Percentiles rank a stretch among this genome's conserved stretches.
These are phyloP conservation scores for Geosiphon pyriformis DNA, from an alignment of 192 early-diverging fungal species.

Conservation along the genomic window DNA sequence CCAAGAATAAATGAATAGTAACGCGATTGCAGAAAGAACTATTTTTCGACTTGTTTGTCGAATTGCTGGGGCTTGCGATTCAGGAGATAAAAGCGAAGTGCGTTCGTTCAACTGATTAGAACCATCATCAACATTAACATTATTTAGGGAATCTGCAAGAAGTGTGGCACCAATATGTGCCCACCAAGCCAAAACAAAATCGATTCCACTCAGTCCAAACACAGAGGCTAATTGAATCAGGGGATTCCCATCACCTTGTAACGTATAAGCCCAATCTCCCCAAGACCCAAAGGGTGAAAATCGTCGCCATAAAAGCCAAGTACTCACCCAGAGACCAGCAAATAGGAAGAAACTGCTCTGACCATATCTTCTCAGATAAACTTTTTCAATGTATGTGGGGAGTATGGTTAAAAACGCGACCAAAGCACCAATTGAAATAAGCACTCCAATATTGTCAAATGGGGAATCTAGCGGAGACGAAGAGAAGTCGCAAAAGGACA, in stretches of 20 bases:
- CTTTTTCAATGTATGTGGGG: background rate
- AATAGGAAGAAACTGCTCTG: background rate
- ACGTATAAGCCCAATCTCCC: conserved; percentile 22
- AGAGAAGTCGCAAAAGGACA: background rate
- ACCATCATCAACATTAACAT: background rate
- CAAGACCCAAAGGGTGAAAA: conserved; percentile 20
- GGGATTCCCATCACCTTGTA: conserved; percentile 1
- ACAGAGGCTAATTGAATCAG: conserved; percentile 4
- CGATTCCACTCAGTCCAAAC: background rate
- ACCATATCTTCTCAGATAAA: background rate
- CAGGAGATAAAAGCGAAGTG: background rate
- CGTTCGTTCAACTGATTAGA: background rate
- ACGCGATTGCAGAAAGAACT: background rate
- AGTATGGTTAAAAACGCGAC: background rate
- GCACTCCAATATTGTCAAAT: background rate
- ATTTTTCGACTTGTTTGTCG: background rate
- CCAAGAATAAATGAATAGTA: background rate
- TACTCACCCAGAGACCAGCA: background rate
- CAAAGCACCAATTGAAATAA: background rate
- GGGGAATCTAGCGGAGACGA: background rate
- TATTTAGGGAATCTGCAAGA: background rate
- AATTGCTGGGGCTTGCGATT: too few species aligned
- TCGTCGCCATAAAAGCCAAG: background rate
- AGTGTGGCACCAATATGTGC: background rate
- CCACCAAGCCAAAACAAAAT: conserved; percentile 1